Evolutionary conservation across 495 filamentous ascomycete genomes (phyloP).

Genomic region (Penicillium steckii): DNA sequence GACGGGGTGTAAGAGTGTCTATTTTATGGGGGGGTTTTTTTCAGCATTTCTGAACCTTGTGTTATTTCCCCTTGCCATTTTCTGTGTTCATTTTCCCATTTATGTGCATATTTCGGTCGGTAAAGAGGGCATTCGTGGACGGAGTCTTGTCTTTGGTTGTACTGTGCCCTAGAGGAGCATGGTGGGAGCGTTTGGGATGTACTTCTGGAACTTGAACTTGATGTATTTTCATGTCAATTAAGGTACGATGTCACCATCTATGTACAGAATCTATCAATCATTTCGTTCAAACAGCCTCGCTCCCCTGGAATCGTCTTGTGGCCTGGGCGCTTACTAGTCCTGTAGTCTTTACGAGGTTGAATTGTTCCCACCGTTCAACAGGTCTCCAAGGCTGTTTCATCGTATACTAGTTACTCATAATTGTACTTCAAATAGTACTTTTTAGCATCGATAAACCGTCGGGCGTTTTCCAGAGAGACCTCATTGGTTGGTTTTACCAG

Average conservation of each 20-base stretch:
- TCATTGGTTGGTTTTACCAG: too few species aligned
- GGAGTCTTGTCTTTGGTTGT: constrained; percentile 22
- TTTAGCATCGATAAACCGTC: too few species aligned
- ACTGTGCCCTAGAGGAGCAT: constrained; percentile 25
- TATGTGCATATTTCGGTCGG: constrained; percentile 33
- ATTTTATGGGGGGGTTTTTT: neutral
- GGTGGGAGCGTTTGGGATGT: constrained; percentile 31
- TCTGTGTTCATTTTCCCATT: neutral
- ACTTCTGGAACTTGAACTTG: constrained; percentile 10
- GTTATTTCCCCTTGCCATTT: constrained; percentile 7
- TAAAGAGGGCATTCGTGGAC: constrained; percentile 23
- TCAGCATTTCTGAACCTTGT: constrained; percentile 5
- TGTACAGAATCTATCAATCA: neutral
- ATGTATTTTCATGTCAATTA: neutral
- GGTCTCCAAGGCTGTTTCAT: too few species aligned
- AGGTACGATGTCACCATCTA: neutral
- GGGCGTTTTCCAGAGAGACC: too few species aligned
- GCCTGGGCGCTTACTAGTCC: neutral
- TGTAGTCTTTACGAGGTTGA: neutral
- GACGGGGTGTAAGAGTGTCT: constrained; percentile 2
- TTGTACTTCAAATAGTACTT: too few species aligned
- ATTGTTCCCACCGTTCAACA: too few species aligned
- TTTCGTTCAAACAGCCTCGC: too few species aligned
- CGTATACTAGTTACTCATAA: too few species aligned
- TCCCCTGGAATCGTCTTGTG: neutral